These are phyloP conservation scores for Flaveria sonorensis DNA, from an alignment of 129 eudicot species.

Conservation along the genomic window DNA sequence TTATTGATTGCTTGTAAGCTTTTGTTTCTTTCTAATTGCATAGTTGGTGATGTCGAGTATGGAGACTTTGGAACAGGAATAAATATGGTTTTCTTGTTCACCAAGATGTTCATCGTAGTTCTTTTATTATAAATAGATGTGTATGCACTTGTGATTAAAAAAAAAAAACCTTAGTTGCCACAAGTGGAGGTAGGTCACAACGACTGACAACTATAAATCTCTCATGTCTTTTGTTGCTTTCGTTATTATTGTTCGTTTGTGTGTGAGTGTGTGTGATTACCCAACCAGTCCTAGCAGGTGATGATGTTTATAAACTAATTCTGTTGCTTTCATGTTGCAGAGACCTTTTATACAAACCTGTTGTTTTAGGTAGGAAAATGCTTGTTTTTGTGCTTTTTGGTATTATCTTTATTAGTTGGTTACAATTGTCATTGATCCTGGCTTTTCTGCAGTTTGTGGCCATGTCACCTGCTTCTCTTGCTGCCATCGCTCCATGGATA, in stretches of 20 bases:
- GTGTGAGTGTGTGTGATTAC: too few relatives aligned
- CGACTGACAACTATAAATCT: too few relatives aligned
- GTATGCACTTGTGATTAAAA: too few relatives aligned
- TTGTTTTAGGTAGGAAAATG: conserved; percentile 61
- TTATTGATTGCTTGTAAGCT: background rate
- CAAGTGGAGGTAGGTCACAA: too few relatives aligned
- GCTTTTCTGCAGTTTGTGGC: conserved; percentile 67
- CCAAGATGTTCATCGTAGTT: too few relatives aligned
- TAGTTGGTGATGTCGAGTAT: background rate
- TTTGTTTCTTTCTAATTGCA: background rate
- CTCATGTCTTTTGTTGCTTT: too few relatives aligned
- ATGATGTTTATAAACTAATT: conserved; percentile 25
- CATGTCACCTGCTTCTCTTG: conserved; percentile 85
- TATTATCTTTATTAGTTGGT: background rate
- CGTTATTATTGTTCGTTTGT: too few relatives aligned
- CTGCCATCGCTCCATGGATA: conserved; percentile 60
- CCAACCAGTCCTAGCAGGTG: background rate
- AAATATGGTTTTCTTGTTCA: too few relatives aligned
- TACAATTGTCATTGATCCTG: conserved; percentile 9
- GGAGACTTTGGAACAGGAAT: too few relatives aligned
- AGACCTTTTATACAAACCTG: conserved; percentile 73
- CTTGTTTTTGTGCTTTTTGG: conserved; percentile 1
- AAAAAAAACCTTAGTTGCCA: too few relatives aligned
- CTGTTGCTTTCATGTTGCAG: conserved; percentile 48
- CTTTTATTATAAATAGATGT: too few relatives aligned